phyloP scores from a whole-genome alignment of 345 rosid genomes.

The Brassica rapa region DNA sequence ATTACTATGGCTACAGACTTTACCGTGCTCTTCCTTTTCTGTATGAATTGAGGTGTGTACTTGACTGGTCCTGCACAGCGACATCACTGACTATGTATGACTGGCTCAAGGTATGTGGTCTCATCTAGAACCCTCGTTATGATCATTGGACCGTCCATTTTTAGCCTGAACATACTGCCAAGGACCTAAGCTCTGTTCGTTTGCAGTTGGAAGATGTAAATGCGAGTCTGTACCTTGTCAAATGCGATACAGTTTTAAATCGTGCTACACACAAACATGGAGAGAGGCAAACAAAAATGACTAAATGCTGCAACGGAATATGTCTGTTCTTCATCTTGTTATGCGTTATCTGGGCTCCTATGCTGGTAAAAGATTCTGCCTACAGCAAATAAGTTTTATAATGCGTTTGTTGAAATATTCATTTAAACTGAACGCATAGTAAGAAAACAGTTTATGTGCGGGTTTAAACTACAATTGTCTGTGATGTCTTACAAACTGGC shows the following conservation, averaged over 20 bases:
- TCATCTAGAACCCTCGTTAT: constrained; percentile 12
- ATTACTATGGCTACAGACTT: constrained; percentile 86
- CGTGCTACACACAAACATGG: constrained; percentile 87
- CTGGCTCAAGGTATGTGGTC: constrained; percentile 84
- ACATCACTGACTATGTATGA: constrained; percentile 99
- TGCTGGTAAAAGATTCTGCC: constrained; percentile 64
- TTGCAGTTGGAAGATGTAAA: constrained; percentile 88
- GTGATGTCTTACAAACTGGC: constrained; percentile 18
- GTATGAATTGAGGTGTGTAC: constrained; percentile 88
- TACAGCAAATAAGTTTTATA: constrained; percentile 2
- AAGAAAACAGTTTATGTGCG: constrained; percentile 8
- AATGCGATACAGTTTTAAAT: constrained; percentile 89
- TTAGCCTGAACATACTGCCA: constrained; percentile 20
- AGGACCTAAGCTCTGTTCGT: constrained; percentile 38
- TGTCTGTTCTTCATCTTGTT: constrained; percentile 87
- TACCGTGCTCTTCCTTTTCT: constrained; percentile 96
- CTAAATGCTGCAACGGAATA: constrained; percentile 96
- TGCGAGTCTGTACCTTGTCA: constrained; percentile 91
- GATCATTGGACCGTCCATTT: constrained; percentile 20
- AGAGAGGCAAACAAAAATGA: constrained; percentile 82
- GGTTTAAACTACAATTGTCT: background rate
- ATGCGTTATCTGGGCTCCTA: constrained; percentile 97
- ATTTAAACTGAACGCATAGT: background rate
- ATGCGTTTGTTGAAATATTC: background rate
- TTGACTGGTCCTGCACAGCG: constrained; percentile 99